Conservation (phyloP, 805 yeast genomes). For the Starmerella khaoyaiensis region DNA sequence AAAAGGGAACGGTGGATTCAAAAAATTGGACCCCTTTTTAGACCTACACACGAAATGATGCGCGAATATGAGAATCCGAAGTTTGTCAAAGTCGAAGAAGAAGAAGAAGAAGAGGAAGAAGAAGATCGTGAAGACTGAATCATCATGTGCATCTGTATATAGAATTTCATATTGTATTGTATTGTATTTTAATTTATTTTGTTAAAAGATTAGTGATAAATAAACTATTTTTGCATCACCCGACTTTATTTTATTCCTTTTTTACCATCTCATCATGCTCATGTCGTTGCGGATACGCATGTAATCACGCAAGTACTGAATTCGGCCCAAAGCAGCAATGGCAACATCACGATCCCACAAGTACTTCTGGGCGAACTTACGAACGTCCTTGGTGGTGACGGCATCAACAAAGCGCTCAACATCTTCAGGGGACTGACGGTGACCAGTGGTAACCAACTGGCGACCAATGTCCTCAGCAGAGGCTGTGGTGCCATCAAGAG, state of each 20-base stretch:
- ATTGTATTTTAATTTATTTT: neutral
- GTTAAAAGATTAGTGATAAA: neutral
- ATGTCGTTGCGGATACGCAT: conserved; percentile 42
- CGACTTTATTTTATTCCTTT: neutral
- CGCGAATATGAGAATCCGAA: conserved; percentile 55
- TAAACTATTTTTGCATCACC: neutral
- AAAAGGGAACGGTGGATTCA: conserved; percentile 81
- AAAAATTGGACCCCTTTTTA: conserved; percentile 78
- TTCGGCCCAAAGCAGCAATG: conserved; percentile 82
- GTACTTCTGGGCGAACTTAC: conserved; percentile 77
- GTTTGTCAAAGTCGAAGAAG: conserved; percentile 35
- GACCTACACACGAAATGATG: conserved; percentile 53
- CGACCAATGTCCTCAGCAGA: conserved; percentile 97
- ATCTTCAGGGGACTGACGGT: conserved; percentile 57
- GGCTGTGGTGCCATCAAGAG: conserved; percentile 90
- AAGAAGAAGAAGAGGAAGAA: conserved; percentile 9
- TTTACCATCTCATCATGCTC: conserved; percentile 31
- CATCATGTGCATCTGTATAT: neutral
- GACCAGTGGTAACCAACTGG: conserved; percentile 90
- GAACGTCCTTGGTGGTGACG: conserved; percentile 66
- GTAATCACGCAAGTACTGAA: conserved; percentile 56
- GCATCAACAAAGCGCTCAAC: conserved; percentile 62
- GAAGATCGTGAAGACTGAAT: conserved; percentile 10
- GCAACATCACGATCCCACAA: conserved; percentile 70
- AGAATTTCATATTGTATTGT: neutral